Conservation (phyloP, 257 asterid genomes). For the Penstemon eatonii region DNA sequence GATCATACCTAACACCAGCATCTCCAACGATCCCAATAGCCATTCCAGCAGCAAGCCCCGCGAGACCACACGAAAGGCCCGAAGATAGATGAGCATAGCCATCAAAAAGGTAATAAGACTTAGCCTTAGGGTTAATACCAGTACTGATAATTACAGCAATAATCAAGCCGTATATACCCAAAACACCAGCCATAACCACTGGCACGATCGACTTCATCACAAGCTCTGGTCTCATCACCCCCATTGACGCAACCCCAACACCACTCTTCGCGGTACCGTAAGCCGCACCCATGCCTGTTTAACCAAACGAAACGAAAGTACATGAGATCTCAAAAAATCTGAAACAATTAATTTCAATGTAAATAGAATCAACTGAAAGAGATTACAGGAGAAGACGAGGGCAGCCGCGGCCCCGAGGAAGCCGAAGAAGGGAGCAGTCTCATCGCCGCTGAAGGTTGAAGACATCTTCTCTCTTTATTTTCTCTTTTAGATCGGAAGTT, state of each 20-base stretch:
- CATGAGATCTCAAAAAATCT: conserved; percentile 6
- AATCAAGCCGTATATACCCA: conserved; percentile 86
- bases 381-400: conserved; percentile 63
- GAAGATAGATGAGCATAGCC: conserved; percentile 90
- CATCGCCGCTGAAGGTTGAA: conserved; percentile 66
- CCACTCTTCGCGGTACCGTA: conserved; percentile 93
- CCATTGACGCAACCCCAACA: conserved; percentile 92
- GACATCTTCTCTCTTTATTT: conserved; percentile 36
- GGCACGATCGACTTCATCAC: conserved; percentile 92
- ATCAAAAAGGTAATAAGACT: conserved; percentile 76
- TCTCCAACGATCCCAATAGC: conserved; percentile 90
- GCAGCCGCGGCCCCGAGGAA: conserved; percentile 29
- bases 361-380: conserved; percentile 1
- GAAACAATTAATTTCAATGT: neutral
- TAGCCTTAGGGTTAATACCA: conserved; percentile 85
- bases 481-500: conserved; percentile 6
- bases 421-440: conserved; percentile 74
- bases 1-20: conserved; percentile 80
- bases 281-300: conserved; percentile 90
- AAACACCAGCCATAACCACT: conserved; percentile 95
- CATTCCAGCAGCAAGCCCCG: conserved; percentile 93
- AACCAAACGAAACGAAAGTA: conserved; percentile 17
- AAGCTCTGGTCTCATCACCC: conserved; percentile 89
- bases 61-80: conserved; percentile 84
- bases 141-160: conserved; percentile 88